Evolutionary conservation across 345 rosid genomes (phyloP), one percentile per base, ranked within the genome.

Genomic region (Geranium rotundifolium): DNA sequence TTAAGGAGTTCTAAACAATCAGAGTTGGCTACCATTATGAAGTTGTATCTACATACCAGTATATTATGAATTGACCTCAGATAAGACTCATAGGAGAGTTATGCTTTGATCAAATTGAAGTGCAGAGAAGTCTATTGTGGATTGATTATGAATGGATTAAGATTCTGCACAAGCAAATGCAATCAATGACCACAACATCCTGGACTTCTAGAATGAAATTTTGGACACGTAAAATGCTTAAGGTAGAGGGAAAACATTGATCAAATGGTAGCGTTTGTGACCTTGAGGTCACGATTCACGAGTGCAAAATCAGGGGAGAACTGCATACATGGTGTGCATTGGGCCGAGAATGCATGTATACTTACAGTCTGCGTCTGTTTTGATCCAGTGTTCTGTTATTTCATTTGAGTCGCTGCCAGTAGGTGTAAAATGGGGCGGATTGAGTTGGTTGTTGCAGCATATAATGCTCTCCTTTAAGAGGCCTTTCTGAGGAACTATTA

Each of bases 301-400:
- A 34, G 41, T 34, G 41, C 41, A 34, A 34, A 34, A 34, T 5
- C 41, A 34, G 4, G 27, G 41, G 41, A 34, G 10, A 34, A 34
- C 41, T 34, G 41, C 41, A 34, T 34, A 4, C 41, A 34, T 8
- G 10, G 41, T 8, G 10, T 34, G 41, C 41, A 34, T 34, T 34
- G 6, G 41, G 41, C 7, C 10, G 52, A 12, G 52, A 46, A 46
- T 46, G 52, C 52, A 46, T 46, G 55, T 31, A 18, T 77, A 81
- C 95, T 83, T 85, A 88, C 95, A 88, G 62, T 88, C 87, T 58
- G 87, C 89, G 23, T 88, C 95, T 54, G 95, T 83, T 69, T 78
- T 88, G 77, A 85, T 82, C 95, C 95, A 88, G 76, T 74, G 80
- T 74, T 88, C 95, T 73, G 82, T 73, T 79, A 79, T 84, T 31